Conservation (phyloP, 1,284 basidiomycete species). For the Rhodotorula sp. region DNA sequence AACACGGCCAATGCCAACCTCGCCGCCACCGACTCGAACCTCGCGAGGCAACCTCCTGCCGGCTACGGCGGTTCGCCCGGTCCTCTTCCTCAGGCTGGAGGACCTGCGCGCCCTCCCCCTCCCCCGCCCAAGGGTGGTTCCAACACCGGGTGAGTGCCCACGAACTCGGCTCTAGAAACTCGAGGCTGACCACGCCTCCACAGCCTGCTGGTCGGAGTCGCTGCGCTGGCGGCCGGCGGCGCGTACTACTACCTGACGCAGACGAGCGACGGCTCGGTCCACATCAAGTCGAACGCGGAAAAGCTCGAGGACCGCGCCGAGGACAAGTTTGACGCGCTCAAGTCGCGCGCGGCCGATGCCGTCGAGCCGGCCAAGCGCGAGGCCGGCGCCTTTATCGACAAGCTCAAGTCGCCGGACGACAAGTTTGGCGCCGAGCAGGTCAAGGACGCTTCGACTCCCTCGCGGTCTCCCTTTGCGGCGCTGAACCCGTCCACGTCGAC, state of each 20-base stretch:
- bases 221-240: conserved; percentile 14
- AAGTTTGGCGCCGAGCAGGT: conserved; percentile 19
- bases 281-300: conserved; percentile 9
- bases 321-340: not conserved
- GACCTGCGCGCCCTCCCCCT: not conserved
- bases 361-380: conserved; percentile 16
- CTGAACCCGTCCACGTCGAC: not conserved
- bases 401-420: conserved; percentile 5
- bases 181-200: no score
- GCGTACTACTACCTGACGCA: conserved; percentile 24
- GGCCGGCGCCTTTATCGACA: conserved; percentile 10
- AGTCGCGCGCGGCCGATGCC: conserved; percentile 1
- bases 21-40: conserved; percentile 10
- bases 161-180: no score
- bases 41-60: not conserved
- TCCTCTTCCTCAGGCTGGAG: conserved; percentile 3
- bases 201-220: conserved; percentile 14
- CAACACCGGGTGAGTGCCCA: conserved; percentile 5
- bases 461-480: not conserved
- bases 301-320: conserved; percentile 16
- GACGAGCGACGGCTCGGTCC: not conserved
- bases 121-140: conserved; percentile 7
- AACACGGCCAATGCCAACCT: not conserved
- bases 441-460: conserved; percentile 3
- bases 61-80: conserved; percentile 12